Evolutionary conservation across 2,329 filamentous ascomycete species (phyloP).

Genomic region (Phialophora chinensis): DNA sequence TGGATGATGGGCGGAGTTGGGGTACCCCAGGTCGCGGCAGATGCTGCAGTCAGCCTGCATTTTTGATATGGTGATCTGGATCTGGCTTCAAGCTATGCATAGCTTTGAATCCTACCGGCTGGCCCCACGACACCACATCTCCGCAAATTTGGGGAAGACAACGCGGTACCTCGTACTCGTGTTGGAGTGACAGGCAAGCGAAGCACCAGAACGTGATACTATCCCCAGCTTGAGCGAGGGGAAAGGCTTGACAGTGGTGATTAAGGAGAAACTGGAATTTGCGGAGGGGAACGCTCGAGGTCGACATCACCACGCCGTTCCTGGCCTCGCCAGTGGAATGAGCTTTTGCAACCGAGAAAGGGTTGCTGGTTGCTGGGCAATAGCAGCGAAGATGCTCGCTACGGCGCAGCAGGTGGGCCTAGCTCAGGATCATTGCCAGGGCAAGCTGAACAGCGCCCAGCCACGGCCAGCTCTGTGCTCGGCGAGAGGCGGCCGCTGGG

Average conservation of each 20-base stretch:
- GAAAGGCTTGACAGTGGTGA: not conserved
- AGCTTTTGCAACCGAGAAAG: not conserved
- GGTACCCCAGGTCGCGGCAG: not conserved
- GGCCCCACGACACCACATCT: slow-evolving; percentile 10
- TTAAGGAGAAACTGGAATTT: not conserved
- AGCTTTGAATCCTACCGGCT: not conserved
- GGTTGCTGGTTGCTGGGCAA: not conserved
- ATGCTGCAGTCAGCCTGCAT: not conserved
- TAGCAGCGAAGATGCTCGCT: not conserved
- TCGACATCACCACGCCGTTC: too few relatives aligned
- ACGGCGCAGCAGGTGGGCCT: not conserved
- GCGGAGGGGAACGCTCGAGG: not conserved
- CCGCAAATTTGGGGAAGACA: slow-evolving; percentile 21
- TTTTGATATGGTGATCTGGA: slow-evolving; percentile 10
- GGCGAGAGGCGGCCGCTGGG: too few relatives aligned
- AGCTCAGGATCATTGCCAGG: not conserved
- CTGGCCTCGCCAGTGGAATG: not conserved
- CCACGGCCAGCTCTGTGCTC: too few relatives aligned
- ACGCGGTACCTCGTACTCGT: not conserved
- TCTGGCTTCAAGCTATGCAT: slow-evolving; percentile 1
- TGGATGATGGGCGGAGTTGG: slow-evolving; percentile 5
- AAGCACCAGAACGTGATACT: not conserved
- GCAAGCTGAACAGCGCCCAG: not conserved
- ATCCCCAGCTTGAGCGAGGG: not conserved
- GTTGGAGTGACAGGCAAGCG: not conserved